Evolutionary conservation across 306 rosid species (phyloP), one percentile per base, ranked within the genome.

Genomic region (Vicia faba): DNA sequence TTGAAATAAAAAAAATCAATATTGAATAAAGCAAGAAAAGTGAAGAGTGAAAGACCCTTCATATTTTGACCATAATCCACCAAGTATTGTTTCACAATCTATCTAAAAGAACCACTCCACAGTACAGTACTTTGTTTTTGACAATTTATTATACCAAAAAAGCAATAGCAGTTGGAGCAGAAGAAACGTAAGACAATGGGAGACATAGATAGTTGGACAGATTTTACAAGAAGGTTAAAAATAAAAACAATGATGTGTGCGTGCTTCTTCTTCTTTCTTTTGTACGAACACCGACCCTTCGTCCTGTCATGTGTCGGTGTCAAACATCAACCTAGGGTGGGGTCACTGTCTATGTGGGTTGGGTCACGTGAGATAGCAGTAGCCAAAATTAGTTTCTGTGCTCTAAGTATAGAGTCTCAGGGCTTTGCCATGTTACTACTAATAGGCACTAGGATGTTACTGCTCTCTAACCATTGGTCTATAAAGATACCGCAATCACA

Each of bases 231-330:
- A 39, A 12, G 64, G 63, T 41, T 73, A 59, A 74, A 74, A 74
- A 50, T 73, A 59, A 74, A 74, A 74, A 50, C 11, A 41, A 45
- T 28, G 70, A 51, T 68, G 56, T 43, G 64, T 75, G 75, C 54
- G 59, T 43, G 45, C 57, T 44, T 44, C 60, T 71, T 60, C 51
- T 55, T 66, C 46, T 64, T 38, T 46, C 39, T 48, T 51, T 28
- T 20, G 60, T 46, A 60, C 75, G 39, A 48, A 45, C 50, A 70
- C 60, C 75, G 11, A 71, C 75, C 23, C 23, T 51, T 33, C 26
- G 19, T 68, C 20, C 48, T 75, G 79, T 75, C 79, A 75, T 43
- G 1, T 59, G 74, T 75, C 73, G 7, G 54, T 16, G 58, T 66
- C 73, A 55, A 7, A 18, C 51, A 38, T 72, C 11, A 18, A 8